phyloP scores from a whole-genome alignment of 306 rosid genomes.

The Rosa multiflora region DNA sequence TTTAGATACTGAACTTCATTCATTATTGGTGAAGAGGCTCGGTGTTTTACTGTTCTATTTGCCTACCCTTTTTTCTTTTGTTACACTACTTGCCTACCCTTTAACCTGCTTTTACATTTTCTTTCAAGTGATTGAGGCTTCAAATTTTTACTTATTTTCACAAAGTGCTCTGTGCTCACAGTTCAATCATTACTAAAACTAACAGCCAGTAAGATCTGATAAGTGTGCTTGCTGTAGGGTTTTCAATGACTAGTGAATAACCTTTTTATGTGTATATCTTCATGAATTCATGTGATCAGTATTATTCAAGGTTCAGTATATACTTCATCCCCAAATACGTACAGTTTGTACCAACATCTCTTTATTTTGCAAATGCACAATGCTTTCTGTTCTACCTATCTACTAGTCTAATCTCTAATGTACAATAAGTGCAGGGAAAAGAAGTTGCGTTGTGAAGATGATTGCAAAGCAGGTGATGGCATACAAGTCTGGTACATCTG shows the following conservation, averaged over 20 bases:
- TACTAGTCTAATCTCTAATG: background rate
- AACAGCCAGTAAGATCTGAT: too few species aligned
- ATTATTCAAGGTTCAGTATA: background rate
- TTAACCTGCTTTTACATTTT: too few species aligned
- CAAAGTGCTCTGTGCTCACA: too few species aligned
- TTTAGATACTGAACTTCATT: too few species aligned
- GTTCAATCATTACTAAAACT: too few species aligned
- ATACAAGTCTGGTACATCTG: constrained; percentile 63
- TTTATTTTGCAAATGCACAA: background rate
- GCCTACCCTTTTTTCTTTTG: too few species aligned
- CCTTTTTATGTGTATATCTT: background rate
- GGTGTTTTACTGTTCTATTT: too few species aligned
- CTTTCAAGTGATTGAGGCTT: too few species aligned
- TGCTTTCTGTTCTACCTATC: background rate
- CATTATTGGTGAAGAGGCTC: too few species aligned
- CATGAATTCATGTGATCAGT: background rate
- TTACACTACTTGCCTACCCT: too few species aligned
- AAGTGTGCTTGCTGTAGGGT: background rate
- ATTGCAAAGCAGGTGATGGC: constrained; percentile 60
- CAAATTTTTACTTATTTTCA: too few species aligned
- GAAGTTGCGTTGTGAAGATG: constrained; percentile 64
- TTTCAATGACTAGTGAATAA: background rate
- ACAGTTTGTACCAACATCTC: background rate
- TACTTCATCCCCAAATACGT: background rate
- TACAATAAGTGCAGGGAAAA: constrained; percentile 55